phyloP scores from a whole-genome alignment of 2,329 filamentous ascomycete species.

The Beauveria pseudobassiana region DNA sequence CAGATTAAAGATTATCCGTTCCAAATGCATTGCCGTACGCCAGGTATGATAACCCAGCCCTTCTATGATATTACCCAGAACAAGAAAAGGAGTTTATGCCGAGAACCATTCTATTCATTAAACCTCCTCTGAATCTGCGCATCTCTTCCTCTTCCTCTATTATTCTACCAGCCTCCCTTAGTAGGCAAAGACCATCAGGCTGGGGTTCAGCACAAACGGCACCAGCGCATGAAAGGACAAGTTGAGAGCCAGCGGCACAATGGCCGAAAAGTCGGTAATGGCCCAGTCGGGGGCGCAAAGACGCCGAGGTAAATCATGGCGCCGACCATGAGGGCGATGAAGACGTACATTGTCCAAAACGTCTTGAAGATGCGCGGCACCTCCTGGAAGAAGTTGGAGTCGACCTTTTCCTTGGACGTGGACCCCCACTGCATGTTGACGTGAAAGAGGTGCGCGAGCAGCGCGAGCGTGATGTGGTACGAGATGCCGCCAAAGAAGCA shows the following conservation, averaged over 20 bases:
- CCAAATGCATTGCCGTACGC: not conserved
- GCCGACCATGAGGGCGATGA: conserved; percentile 36
- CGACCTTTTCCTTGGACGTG: conserved; percentile 51
- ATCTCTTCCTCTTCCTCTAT: not conserved
- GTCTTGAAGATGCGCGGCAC: conserved; percentile 45
- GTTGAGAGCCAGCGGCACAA: conserved; percentile 48
- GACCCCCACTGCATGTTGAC: conserved; percentile 43
- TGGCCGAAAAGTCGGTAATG: conserved; percentile 50
- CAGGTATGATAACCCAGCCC: not conserved
- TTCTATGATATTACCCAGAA: not conserved
- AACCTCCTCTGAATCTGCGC: too few species aligned
- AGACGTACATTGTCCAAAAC: conserved; percentile 46
- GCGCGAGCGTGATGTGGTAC: conserved; percentile 32
- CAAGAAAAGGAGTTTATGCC: not conserved
- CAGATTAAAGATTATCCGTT: not conserved
- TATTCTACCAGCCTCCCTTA: not conserved
- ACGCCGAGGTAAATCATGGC: conserved; percentile 42
- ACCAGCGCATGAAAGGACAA: conserved; percentile 49
- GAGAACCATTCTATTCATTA: not conserved
- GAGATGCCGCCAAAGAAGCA: conserved; percentile 38
- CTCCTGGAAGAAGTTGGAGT: conserved; percentile 49
- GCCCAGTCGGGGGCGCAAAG: conserved; percentile 45
- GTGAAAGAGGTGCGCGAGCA: conserved; percentile 35
- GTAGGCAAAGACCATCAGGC: conserved; percentile 38
- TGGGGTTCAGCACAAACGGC: conserved; percentile 53